Evolutionary conservation across 2,329 filamentous ascomycete species (phyloP), one percentile per base, ranked within the genome.

Genomic region (Trichoderma simmonsii): DNA sequence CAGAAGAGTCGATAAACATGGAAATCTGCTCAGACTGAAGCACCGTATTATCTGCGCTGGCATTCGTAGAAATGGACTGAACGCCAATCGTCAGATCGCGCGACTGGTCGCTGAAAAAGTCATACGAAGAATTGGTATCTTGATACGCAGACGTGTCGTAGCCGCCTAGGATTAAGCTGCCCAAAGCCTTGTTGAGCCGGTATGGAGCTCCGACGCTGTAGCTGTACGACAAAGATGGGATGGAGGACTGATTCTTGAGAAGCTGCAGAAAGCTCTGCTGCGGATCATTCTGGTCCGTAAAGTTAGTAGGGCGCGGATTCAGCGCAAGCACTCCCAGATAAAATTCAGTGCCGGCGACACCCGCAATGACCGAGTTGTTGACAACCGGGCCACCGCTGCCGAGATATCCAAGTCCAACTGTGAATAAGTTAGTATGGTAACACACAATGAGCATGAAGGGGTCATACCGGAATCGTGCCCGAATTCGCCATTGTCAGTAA

Each of bases 1-100:
- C 56, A 18, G 72, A 73, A 4, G 72, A 73, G 48, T 73, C 72
- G 59, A 73, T 73, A 28, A 72, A 73, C 63, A 72, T 68, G 56
- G 69, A 69, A 24, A 72, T 73, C n/a, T 60, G 57, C 2, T 32
- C 59, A 24, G 39, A 39, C 26, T 67, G 63, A 6, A 73, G 70
- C 11, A 56, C 30, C 14, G 54, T 63, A 3, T 73, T 51, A n/a
- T 60, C 43, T 21, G 62, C 36, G 24, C 54, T 72, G n/a, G 72
- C 63, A 32, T 73, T 73, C 2, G 72, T 69, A 3, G 63, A 72
- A 12, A 73, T 72, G 32, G 72, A 69, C n/a, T 68, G 43, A 15
- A 73, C 32, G 18, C 72, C 70, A 43, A 73, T 64, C 9, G 72
- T 72, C n/a, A 73, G 15, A 15, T 73, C 72, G 4, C 43, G 56